Conservation (phyloP, 805 yeast genomes). For the Ogataea corticis region DNA sequence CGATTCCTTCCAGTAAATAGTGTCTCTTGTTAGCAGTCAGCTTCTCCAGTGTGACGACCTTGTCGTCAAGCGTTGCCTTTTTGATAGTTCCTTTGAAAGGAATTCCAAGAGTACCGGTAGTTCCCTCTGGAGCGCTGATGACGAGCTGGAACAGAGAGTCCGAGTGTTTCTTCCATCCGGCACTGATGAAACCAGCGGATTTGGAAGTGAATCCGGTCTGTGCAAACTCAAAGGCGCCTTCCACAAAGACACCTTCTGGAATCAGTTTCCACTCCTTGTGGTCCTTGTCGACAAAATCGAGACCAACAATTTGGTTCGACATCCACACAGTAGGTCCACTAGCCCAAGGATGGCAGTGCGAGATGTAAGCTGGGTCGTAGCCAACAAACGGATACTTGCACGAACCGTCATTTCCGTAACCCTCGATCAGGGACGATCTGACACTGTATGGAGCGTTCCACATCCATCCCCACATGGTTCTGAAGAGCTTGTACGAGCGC, state of each 20-base stretch:
- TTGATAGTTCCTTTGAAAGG: constrained; percentile 1
- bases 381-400: constrained; percentile 5
- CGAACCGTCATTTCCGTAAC: constrained; percentile 4
- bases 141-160: neutral
- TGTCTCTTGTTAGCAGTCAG: constrained; percentile 2
- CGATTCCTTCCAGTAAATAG: neutral
- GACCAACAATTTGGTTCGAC: constrained; percentile 1
- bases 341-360: constrained; percentile 6
- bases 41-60: neutral
- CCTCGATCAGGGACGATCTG: constrained; percentile 4
- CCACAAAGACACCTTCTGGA: constrained; percentile 2
- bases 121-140: constrained; percentile 1
- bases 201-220: constrained; percentile 5
- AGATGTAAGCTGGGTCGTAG: constrained; percentile 5
- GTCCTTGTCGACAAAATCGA: constrained; percentile 2
- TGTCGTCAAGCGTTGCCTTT: neutral
- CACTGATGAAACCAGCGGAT: constrained; percentile 3
- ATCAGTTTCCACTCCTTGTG: constrained; percentile 1
- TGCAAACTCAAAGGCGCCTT: constrained; percentile 4
- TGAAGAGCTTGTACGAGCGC: constrained; percentile 1
- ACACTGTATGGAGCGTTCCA: constrained; percentile 6
- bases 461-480: constrained; percentile 6
- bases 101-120: constrained; percentile 1
- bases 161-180: constrained; percentile 5
- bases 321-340: constrained; percentile 6